Evolutionary conservation across 1,139 yeast genomes (phyloP).

Genomic region (Pichia sp.): DNA sequence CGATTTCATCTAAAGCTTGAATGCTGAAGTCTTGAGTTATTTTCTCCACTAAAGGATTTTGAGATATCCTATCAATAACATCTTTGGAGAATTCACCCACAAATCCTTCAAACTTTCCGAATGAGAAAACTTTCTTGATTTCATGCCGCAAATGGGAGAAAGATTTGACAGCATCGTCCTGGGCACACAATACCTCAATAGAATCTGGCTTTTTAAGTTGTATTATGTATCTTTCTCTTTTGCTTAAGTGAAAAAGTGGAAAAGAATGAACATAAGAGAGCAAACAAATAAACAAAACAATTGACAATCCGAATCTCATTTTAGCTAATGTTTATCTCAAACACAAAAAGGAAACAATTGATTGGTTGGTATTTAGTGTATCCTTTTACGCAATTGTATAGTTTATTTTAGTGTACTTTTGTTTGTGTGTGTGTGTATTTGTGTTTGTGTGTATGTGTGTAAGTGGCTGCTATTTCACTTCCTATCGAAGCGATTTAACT

Average conservation of each 20-base stretch:
- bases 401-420: background rate
- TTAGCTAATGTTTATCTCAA: background rate
- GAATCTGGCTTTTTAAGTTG: conserved; percentile 38
- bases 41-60: conserved; percentile 50
- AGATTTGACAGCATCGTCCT: conserved; percentile 27
- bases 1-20: conserved; percentile 40
- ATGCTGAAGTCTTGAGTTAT: conserved; percentile 56
- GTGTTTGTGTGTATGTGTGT: background rate
- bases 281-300: background rate
- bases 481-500: background rate
- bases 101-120: conserved; percentile 64
- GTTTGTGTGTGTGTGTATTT: background rate
- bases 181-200: conserved; percentile 29
- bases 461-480: too few relatives aligned
- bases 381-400: background rate
- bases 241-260: conserved; percentile 11
- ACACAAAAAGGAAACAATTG: background rate
- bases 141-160: conserved; percentile 40
- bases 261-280: conserved; percentile 6
- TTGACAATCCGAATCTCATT: background rate
- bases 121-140: conserved; percentile 44
- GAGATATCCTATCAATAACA: conserved; percentile 43
- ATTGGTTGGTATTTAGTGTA: background rate
- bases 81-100: conserved; percentile 53
- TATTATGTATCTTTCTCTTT: conserved; percentile 32